Percentiles rank a stretch among this genome's conserved stretches.
These are phyloP conservation scores for Sphaerulina vaccinii DNA, from an alignment of 2,329 filamentous ascomycete genomes.

Conservation along the genomic window DNA sequence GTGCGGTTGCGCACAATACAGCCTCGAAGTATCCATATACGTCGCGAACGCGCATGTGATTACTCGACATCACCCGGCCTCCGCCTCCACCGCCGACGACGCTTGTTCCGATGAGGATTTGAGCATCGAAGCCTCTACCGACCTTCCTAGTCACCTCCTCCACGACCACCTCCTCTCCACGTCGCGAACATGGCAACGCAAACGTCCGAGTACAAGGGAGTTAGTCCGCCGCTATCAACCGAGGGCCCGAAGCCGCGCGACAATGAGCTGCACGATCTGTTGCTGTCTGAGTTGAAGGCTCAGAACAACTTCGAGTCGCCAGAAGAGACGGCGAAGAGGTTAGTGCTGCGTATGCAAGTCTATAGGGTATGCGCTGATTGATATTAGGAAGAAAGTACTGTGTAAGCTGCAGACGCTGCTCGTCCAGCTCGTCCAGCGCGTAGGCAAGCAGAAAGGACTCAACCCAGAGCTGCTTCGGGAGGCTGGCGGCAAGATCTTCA, in stretches of 20 bases:
- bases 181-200: slow-evolving; percentile 18
- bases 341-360: slow-evolving; percentile 21
- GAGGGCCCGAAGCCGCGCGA: slow-evolving; percentile 75
- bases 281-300: slow-evolving; percentile 79
- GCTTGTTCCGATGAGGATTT: slow-evolving; percentile 12
- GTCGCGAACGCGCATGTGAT: background rate
- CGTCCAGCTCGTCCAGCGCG: slow-evolving; percentile 80
- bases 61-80: background rate
- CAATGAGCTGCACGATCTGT: slow-evolving; percentile 70
- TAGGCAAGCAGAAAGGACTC: slow-evolving; percentile 70
- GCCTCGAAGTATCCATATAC: slow-evolving; percentile 9
- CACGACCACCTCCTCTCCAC: slow-evolving; percentile 5
- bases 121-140: slow-evolving; percentile 7
- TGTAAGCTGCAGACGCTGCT: slow-evolving; percentile 74
- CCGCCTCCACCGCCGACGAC: slow-evolving; percentile 2
- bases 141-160: background rate
- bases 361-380: slow-evolving; percentile 17
- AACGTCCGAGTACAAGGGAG: slow-evolving; percentile 21
- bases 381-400: slow-evolving; percentile 67
- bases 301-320: slow-evolving; percentile 90
- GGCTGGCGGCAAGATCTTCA: slow-evolving; percentile 89
- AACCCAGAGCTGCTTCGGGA: slow-evolving; percentile 76
- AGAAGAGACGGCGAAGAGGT: slow-evolving; percentile 82
- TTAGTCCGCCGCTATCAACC: slow-evolving; percentile 65
- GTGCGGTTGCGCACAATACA: slow-evolving; percentile 3